Percentiles rank a stretch among this genome's conserved stretches.
These are phyloP conservation scores for Terana coerulea DNA, from an alignment of 768 basidiomycete genomes.

Conservation along the genomic window DNA sequence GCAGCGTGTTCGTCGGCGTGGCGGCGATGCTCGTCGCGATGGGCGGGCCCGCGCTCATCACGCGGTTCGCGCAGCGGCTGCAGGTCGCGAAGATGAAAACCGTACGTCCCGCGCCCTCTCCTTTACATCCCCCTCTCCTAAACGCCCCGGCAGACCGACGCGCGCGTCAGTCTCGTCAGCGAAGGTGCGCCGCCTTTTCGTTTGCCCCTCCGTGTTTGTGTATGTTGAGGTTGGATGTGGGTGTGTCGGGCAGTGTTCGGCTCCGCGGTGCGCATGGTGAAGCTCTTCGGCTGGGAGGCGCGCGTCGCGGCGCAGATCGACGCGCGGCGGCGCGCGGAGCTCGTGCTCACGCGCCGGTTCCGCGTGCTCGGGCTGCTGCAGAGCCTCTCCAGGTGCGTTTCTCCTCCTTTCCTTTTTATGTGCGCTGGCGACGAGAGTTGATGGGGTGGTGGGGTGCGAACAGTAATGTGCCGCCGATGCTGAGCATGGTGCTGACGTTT, in stretches of 20 bases:
- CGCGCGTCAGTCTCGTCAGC: constrained; percentile 39
- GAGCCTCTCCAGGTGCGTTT: constrained; percentile 38
- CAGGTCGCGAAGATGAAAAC: constrained; percentile 41
- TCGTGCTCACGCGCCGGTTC: constrained; percentile 48
- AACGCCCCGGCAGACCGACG: constrained; percentile 34
- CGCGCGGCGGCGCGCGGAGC: constrained; percentile 60
- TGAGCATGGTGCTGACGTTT: constrained; percentile 61
- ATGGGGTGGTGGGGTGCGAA: too few species aligned
- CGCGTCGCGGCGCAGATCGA: constrained; percentile 49
- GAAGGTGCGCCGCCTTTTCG: constrained; percentile 33
- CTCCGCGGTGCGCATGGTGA: constrained; percentile 40
- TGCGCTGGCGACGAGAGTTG: too few species aligned
- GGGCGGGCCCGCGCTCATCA: constrained; percentile 40
- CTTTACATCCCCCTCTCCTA: too few species aligned
- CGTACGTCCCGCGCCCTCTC: constrained; percentile 16
- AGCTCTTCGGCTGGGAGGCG: constrained; percentile 42
- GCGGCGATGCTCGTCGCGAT: constrained; percentile 36
- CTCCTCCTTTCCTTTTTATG: not conserved
- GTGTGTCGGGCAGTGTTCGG: constrained; percentile 25
- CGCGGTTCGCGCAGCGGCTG: constrained; percentile 30
- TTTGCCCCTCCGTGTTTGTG: too few species aligned
- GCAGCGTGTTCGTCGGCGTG: constrained; percentile 39
- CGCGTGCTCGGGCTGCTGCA: constrained; percentile 33
- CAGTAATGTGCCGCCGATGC: constrained; percentile 42
- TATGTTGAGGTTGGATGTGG: not conserved